Evolutionary conservation across 305 asterid species (phyloP).

Genomic region (Rubia peregrina): DNA sequence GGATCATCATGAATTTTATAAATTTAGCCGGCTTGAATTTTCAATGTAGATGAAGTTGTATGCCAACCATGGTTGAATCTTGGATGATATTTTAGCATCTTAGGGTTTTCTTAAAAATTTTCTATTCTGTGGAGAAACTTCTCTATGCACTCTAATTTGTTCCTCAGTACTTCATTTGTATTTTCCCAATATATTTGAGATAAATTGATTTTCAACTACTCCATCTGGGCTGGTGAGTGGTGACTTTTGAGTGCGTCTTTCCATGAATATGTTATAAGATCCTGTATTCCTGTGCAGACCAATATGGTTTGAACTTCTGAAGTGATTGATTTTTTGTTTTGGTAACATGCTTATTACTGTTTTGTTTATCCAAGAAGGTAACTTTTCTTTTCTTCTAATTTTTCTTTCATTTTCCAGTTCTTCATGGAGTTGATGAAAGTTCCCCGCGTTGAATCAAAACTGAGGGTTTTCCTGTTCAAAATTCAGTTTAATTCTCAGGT

Average conservation of each 20-base stretch:
- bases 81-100: not conserved
- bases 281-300: not conserved
- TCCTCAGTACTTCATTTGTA: too few relatives aligned
- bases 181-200: not conserved
- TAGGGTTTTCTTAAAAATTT: not conserved
- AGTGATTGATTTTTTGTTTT: not conserved
- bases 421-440: slow-evolving; percentile 98
- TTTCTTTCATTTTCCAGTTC: slow-evolving; percentile 51
- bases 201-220: not conserved
- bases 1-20: not conserved
- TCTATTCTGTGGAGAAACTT: not conserved
- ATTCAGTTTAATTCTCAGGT: slow-evolving; percentile 95
- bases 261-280: not conserved
- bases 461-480: slow-evolving; percentile 86
- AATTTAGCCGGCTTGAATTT: not conserved
- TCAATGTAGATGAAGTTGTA: not conserved
- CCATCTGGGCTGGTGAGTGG: not conserved
- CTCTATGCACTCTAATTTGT: not conserved
- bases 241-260: not conserved
- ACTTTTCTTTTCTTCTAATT: not conserved
- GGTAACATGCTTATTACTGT: not conserved
- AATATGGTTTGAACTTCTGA: not conserved
- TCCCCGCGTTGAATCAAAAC: slow-evolving; percentile 88
- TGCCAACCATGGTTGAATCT: not conserved
- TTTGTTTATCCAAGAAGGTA: not conserved